Base-by-base conservation (phyloP, 371 early-diverging fungal genomes). In the Mucor indicus region DNA sequence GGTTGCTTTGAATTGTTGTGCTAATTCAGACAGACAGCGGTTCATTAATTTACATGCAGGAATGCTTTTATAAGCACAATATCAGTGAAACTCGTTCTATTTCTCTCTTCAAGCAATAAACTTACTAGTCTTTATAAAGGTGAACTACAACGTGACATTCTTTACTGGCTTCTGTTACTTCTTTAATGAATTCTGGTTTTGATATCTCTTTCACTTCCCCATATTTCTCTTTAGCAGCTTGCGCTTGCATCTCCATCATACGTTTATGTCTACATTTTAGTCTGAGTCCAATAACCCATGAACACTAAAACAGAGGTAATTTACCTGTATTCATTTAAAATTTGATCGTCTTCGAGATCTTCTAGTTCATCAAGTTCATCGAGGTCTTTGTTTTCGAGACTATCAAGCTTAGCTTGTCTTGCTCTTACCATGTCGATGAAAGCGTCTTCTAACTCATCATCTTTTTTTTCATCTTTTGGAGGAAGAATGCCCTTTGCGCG, bases 301-400 rank as follows among this genome's bases (percentile, higher is more conserved):
- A 9, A 9, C 15, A 11, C n/a, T 7, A 4, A 4, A 13, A 4
- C 4, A 9, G 35, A 9, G 6, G 6, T 33, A 4, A 4, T 33
- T 37, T 72, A 81, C 82, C 86, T 81, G 54, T 88, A 90, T 64
- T 79, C 85, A 62, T 84, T 73, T 44, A 95, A 66, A 19, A 94
- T 73, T 29, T 86, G 80, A 48, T 94, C 95, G 44, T 91, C 87
- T 38, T 89, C 86, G n/a, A 80, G 65, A 57, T 92, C 92, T 50
- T 93, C 90, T 4, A 96, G 72, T 55, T 94, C 94, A 57, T 91
- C 95, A 0, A 97, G 84, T 60, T 93, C 96, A 62, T 94, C 95
- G 6, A 94, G 71, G 6, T 72, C 77, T 31, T 82, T 76, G 38
- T 83, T 79, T 20, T 82, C 85, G 2, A 90, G 64, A 39, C 72